Evolutionary conservation across 371 early-diverging fungal genomes (phyloP), one percentile per base, ranked within the genome.

Genomic region (Umbelopsis sp.): DNA sequence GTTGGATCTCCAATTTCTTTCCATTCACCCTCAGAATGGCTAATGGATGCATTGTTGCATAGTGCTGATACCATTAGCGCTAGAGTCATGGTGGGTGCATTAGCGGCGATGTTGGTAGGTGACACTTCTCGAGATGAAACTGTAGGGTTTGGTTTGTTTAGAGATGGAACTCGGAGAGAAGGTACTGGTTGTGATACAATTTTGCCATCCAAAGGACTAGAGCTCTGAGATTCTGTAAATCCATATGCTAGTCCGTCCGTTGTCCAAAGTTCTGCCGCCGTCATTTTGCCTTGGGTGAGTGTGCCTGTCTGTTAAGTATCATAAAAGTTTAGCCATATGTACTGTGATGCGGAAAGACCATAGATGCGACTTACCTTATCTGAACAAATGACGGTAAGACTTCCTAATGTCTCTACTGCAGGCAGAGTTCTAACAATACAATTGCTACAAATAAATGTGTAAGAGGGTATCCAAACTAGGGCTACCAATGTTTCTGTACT

Each of bases 341-440:
- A 84, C 86, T 35, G 77, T 87, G 83, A 89, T 0, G 22, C 22
- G 22, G 22, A 37, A 80, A 80, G 44, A 84, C 76, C 16, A 81
- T 83, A 4, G 16, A n/a, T 20, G 18, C 0, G 1, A n/a, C 95
- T 94, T 0, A 95, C 96, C 86, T 98, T 97, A 74, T 96, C 96
- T 0, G 95, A 94, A 77, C 95, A 96, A 74, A 98, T 94, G 65
- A 91, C 89, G 44, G 94, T 94, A 4, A 97, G 89, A 2, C 92
- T 91, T 3, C 96, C 97, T 22, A 97, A 80, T 12, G 93, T 92
- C 77, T 97, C 97, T 1, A 98, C 84, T 6, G 91, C 87, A 6
- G 88, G 88, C 11, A 95, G 80, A 66, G 92, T 91, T 65, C 93
- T 83, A 9, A 95, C 93, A 32, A 95, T 57, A 57, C 57, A 57